A percentile compares a stretch with the other conserved stretches of the same genome.
These are phyloP conservation scores for Cercospora sp. DNA, from an alignment of 2,329 filamentous ascomycete genomes.

Conservation along the genomic window DNA sequence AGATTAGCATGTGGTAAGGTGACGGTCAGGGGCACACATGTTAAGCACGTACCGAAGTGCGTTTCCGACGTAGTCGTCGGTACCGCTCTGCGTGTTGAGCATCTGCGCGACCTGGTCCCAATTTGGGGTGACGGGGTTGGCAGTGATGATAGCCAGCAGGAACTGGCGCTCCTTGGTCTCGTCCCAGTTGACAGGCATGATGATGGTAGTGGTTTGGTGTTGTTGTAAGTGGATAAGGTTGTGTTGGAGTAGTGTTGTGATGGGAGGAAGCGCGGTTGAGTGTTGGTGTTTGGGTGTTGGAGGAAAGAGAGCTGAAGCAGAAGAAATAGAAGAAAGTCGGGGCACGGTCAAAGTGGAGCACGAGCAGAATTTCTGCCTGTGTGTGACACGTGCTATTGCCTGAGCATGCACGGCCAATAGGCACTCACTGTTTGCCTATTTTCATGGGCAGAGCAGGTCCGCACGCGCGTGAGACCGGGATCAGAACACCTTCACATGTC, in stretches of 20 bases:
- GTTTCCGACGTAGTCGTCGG: conserved; percentile 25
- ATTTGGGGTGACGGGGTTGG: conserved; percentile 11
- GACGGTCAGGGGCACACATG: background rate
- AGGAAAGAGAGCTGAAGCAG: background rate
- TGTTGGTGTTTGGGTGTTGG: background rate
- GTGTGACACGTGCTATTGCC: background rate
- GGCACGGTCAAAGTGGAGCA: background rate
- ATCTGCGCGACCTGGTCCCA: conserved; percentile 27
- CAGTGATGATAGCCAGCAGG: conserved; percentile 18
- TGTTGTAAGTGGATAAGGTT: background rate
- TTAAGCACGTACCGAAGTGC: conserved; percentile 19
- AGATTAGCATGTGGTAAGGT: background rate
- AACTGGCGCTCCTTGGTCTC: conserved; percentile 18
- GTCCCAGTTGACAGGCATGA: conserved; percentile 18
- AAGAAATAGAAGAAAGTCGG: background rate
- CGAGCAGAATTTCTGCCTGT: background rate
- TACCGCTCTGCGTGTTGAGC: conserved; percentile 14
- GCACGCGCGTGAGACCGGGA: background rate
- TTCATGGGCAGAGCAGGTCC: background rate
- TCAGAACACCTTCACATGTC: background rate
- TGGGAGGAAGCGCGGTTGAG: background rate
- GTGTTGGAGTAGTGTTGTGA: background rate
- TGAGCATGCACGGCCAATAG: background rate
- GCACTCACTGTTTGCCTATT: background rate
- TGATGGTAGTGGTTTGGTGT: conserved; percentile 4